Percentiles rank a stretch among this genome's conserved stretches.
These are phyloP conservation scores for Apodospora peruviana DNA, from an alignment of 495 filamentous ascomycete genomes.

Conservation along the genomic window DNA sequence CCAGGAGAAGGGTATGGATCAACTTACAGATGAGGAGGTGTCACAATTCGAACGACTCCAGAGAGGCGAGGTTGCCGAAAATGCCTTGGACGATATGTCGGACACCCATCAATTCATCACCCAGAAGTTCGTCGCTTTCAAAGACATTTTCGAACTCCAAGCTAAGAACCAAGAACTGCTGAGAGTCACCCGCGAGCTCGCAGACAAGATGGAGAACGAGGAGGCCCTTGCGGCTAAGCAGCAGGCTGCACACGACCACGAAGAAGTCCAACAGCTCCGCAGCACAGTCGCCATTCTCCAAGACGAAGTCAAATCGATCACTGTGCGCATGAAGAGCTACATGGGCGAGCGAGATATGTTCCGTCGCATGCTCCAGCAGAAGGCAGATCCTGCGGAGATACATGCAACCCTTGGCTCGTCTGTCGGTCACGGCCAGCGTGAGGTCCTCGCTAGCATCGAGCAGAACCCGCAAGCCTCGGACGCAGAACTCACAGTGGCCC, in stretches of 20 bases:
- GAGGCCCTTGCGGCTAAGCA: constrained; percentile 68
- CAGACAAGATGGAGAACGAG: constrained; percentile 84
- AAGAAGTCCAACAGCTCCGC: constrained; percentile 65
- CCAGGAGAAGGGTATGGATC: constrained; percentile 69
- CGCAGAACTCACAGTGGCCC: constrained; percentile 39
- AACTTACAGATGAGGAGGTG: constrained; percentile 59
- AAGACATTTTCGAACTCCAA: constrained; percentile 76
- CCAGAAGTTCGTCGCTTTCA: constrained; percentile 74
- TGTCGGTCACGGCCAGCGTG: constrained; percentile 38
- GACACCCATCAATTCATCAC: constrained; percentile 85
- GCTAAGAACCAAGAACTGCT: constrained; percentile 82
- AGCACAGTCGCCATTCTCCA: constrained; percentile 54
- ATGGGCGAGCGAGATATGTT: constrained; percentile 96
- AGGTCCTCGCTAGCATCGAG: constrained; percentile 48
- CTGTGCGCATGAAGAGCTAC: constrained; percentile 80
- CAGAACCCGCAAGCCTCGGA: constrained; percentile 33
- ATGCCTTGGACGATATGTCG: constrained; percentile 62
- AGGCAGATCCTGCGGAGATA: constrained; percentile 53
- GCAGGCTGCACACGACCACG: constrained; percentile 63
- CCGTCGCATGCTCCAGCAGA: constrained; percentile 81
- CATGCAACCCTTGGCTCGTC: constrained; percentile 63
- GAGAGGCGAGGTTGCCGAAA: constrained; percentile 55
- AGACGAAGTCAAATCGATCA: constrained; percentile 70
- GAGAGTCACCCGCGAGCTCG: constrained; percentile 72
- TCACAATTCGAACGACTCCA: constrained; percentile 66